These are phyloP conservation scores for Leishmania lainsoni DNA, from an alignment of 208 protist species.

Conservation along the genomic window DNA sequence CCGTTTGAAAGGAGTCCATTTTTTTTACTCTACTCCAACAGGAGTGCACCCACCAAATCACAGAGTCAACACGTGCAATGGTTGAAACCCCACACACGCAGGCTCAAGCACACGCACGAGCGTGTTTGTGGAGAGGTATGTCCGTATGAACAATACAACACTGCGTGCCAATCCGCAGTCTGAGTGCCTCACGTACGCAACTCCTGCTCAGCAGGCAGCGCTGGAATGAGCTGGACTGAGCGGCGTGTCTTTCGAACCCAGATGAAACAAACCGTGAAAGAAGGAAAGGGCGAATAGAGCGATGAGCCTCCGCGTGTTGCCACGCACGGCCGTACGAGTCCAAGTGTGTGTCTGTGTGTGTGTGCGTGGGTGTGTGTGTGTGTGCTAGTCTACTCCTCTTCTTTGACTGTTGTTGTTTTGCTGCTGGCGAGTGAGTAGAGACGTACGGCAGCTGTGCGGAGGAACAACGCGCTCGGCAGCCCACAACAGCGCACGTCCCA, in stretches of 20 bases:
- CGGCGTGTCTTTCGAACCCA: too few relatives aligned
- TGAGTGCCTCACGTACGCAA: too few relatives aligned
- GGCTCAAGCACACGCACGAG: not conserved
- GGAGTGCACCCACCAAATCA: not conserved
- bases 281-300: too few relatives aligned
- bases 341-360: not conserved
- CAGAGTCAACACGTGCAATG: not conserved
- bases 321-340: not conserved
- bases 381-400: not conserved
- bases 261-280: too few relatives aligned
- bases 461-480: not conserved
- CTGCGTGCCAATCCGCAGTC: too few relatives aligned
- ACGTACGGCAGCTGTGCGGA: not conserved
- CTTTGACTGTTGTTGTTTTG: not conserved
- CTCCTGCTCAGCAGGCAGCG: too few relatives aligned
- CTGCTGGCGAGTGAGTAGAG: too few relatives aligned
- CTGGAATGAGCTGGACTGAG: too few relatives aligned
- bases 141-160: not conserved
- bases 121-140: not conserved
- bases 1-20: slow-evolving; percentile 50
- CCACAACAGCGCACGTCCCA: not conserved
- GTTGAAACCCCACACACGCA: not conserved
- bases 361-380: not conserved
- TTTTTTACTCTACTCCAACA: not conserved
- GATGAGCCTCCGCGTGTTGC: too few relatives aligned